phyloP scores from a whole-genome alignment of 2,329 filamentous ascomycete species.

The Penicillium sp. region DNA sequence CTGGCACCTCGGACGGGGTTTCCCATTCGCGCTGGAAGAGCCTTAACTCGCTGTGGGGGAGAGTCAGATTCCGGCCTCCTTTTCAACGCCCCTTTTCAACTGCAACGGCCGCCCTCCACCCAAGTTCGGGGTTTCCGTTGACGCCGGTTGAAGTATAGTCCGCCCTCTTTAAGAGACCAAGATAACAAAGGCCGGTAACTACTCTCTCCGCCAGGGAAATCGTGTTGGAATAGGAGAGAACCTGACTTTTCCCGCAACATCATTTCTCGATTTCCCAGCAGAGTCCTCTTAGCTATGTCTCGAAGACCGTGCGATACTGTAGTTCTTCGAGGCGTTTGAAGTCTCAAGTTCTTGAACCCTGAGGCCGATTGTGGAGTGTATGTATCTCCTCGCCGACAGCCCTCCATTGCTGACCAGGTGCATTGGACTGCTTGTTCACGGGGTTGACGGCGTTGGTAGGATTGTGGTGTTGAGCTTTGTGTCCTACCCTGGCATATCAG shows the following conservation, averaged over 20 bases:
- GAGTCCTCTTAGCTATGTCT: neutral
- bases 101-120: neutral
- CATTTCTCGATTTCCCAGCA: neutral
- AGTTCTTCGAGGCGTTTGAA: neutral
- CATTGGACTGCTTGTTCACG: neutral
- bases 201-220: neutral
- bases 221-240: neutral
- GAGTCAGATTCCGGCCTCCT: neutral
- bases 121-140: no score
- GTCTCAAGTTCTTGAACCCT: neutral
- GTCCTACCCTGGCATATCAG: neutral
- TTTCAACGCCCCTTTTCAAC: slow-evolving; percentile 2
- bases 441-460: neutral
- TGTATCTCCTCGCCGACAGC: no score
- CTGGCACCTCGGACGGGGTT: neutral
- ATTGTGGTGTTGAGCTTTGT: neutral
- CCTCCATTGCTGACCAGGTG: neutral
- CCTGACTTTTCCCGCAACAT: neutral
- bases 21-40: neutral
- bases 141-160: neutral
- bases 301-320: neutral
- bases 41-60: neutral
- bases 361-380: no score
- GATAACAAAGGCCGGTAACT: neutral
- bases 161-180: neutral